Base-by-base conservation (phyloP, 2,329 filamentous ascomycete genomes). In the Raffaelea albimanens region DNA sequence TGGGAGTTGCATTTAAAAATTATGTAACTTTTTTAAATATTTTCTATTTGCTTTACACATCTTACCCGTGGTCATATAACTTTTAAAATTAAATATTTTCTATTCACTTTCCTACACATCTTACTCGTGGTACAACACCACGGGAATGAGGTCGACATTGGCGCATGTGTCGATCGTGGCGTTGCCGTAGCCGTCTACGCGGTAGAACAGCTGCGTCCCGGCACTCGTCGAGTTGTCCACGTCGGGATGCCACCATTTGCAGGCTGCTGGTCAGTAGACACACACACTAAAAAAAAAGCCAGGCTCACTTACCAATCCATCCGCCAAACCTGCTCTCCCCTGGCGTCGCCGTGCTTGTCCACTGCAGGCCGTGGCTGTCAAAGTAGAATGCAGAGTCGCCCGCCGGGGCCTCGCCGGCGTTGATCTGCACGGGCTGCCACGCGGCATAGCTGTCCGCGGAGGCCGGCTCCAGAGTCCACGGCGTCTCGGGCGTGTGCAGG, bases 131-230 rank as follows among this genome's bases (percentile, higher is more conserved):
- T n/a, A n/a, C n/a, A n/a, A n/a, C n/a, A n/a, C n/a, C n/a, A n/a
- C n/a, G n/a, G 38, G 36, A 18, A 46, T 25, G 8, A 46, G 45
- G 21, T 46, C 25, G 1, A 46, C 38, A 18, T 46, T 39, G n/a
- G 45, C 45, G 22, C 45, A 46, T 11, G 21, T 40, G 16, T 33
- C 38, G 9, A 34, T 8, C 14, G 13, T 20, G 4, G 39, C 14
- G 11, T 42, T 14, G 3, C 21, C 38, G n/a, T 39, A 46, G 7
- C 25, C 38, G 22, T 42, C 36, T 3, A 42, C 38, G 2, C 45
- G 16, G 31, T 39, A 46, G 45, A 46, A 46, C 10, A 46, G 39
- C 38, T 46, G 45, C 19, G 13, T 46, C 22, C 45, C 45, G 40
- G 38, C 45, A 46, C 22, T 34, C 18, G n/a, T n/a, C n/a, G n/a